Percentiles rank a stretch among this genome's conserved stretches.
These are phyloP conservation scores for Fusarium sp. DNA, from an alignment of 2,329 filamentous ascomycete genomes.

Conservation along the genomic window DNA sequence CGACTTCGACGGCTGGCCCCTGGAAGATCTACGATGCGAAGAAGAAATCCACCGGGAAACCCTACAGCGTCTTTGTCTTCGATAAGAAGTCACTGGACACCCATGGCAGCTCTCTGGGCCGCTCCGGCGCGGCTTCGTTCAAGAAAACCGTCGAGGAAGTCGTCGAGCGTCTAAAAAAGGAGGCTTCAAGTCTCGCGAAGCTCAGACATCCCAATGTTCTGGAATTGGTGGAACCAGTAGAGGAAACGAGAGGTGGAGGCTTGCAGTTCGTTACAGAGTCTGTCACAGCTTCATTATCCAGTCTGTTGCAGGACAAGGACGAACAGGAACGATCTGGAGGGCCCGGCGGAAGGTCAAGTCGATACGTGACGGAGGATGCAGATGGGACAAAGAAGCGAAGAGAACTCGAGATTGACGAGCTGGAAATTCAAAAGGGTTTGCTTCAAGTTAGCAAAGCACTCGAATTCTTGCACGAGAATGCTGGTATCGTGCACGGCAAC, in stretches of 20 bases:
- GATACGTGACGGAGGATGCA: slow-evolving; percentile 84
- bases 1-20: slow-evolving; percentile 85
- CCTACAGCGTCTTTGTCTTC: slow-evolving; percentile 93
- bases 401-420: slow-evolving; percentile 93
- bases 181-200: slow-evolving; percentile 88
- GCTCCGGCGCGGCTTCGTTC: slow-evolving; percentile 70
- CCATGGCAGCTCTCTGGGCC: slow-evolving; percentile 56
- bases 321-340: slow-evolving; percentile 81
- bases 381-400: slow-evolving; percentile 79
- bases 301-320: slow-evolving; percentile 88
- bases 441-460: slow-evolving; percentile 93
- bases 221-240: slow-evolving; percentile 93
- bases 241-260: slow-evolving; percentile 91
- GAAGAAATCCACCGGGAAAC: slow-evolving; percentile 92
- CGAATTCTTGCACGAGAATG: slow-evolving; percentile 96
- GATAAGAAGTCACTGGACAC: slow-evolving; percentile 88
- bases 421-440: slow-evolving; percentile 97
- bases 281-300: slow-evolving; percentile 88
- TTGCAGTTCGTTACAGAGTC: slow-evolving; percentile 96
- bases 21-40: slow-evolving; percentile 99
- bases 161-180: slow-evolving; percentile 89
- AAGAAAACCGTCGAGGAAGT: slow-evolving; percentile 91
- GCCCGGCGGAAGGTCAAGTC: slow-evolving; percentile 77
- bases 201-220: slow-evolving; percentile 92
- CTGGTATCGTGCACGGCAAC: slow-evolving; percentile 93